A percentile compares a stretch with the other conserved stretches of the same genome.
phyloP scores from a whole-genome alignment of 2,329 filamentous ascomycete species.

The Fusarium graminum region DNA sequence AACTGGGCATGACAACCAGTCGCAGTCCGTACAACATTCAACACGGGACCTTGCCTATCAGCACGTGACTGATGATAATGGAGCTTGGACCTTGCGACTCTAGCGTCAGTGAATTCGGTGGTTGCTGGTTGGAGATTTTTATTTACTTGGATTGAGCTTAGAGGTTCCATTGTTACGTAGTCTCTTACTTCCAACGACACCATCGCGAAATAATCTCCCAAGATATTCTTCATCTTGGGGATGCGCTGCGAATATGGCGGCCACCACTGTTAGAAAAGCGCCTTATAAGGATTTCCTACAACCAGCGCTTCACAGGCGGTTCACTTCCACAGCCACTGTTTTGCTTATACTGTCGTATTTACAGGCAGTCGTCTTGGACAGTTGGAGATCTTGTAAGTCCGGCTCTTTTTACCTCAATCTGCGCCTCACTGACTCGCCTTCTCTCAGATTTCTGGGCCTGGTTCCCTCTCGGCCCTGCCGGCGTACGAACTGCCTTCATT shows the following conservation, averaged over 20 bases:
- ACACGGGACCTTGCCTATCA: conserved; percentile 44
- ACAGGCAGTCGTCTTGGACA: conserved; percentile 77
- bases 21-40: conserved; percentile 29
- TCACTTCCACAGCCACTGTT: conserved; percentile 80
- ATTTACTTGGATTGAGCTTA: conserved; percentile 49
- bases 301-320: conserved; percentile 87
- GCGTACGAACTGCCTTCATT: conserved; percentile 79
- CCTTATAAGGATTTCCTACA: conserved; percentile 92
- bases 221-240: conserved; percentile 50
- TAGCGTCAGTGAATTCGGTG: conserved; percentile 37
- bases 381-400: conserved; percentile 75
- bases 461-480: conserved; percentile 83
- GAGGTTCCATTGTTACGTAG: conserved; percentile 24
- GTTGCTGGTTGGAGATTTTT: conserved; percentile 55
- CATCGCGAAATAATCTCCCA: conserved; percentile 34
- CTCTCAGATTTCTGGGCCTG: conserved; percentile 81
- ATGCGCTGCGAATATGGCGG: conserved; percentile 66
- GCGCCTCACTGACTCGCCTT: conserved; percentile 9
- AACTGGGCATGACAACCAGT: conserved; percentile 37
- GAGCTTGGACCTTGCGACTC: conserved; percentile 30
- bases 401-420: not conserved
- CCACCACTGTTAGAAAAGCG: conserved; percentile 66
- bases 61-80: conserved; percentile 50
- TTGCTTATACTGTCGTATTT: conserved; percentile 79
- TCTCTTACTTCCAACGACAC: conserved; percentile 25